These are phyloP conservation scores for Fraxinus excelsior DNA, from an alignment of 257 asterid species.

Conservation along the genomic window DNA sequence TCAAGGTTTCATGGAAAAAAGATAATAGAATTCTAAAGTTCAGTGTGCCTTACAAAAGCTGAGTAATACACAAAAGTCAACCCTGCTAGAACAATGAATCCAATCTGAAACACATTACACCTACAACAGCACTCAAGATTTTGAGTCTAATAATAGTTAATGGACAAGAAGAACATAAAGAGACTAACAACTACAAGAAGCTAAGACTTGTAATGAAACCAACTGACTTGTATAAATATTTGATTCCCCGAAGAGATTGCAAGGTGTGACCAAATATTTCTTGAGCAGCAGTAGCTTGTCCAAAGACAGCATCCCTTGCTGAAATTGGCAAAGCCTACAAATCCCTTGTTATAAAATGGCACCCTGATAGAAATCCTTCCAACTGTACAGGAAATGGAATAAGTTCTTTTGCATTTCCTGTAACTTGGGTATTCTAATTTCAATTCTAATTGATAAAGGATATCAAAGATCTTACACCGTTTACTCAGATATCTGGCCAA, in stretches of 20 bases:
- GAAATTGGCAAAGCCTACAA: too few species aligned
- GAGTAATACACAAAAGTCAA: constrained; percentile 90
- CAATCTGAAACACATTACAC: constrained; percentile 97
- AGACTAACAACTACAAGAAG: not conserved
- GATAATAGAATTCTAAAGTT: not conserved
- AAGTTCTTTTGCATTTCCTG: too few species aligned
- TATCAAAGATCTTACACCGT: too few species aligned
- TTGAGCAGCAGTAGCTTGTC: constrained; percentile 99
- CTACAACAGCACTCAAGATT: constrained; percentile 44
- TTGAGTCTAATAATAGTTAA: not conserved
- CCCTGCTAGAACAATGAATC: constrained; percentile 81
- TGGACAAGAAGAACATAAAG: constrained; percentile 11
- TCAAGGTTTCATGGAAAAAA: constrained; percentile 9
- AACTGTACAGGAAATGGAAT: too few species aligned
- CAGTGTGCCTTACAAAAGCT: constrained; percentile 65
- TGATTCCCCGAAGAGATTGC: constrained; percentile 97
- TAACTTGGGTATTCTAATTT: too few species aligned
- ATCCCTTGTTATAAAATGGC: too few species aligned
- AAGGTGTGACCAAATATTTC: constrained; percentile 97
- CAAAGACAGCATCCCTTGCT: too few species aligned
- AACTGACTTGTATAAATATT: constrained; percentile 93
- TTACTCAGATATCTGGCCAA: too few species aligned
- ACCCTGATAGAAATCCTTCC: too few species aligned
- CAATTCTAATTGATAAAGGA: too few species aligned
- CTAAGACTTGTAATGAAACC: not conserved